These are phyloP conservation scores for Verticillium dahliae DNA, from an alignment of 2,329 filamentous ascomycete species.

Conservation along the genomic window DNA sequence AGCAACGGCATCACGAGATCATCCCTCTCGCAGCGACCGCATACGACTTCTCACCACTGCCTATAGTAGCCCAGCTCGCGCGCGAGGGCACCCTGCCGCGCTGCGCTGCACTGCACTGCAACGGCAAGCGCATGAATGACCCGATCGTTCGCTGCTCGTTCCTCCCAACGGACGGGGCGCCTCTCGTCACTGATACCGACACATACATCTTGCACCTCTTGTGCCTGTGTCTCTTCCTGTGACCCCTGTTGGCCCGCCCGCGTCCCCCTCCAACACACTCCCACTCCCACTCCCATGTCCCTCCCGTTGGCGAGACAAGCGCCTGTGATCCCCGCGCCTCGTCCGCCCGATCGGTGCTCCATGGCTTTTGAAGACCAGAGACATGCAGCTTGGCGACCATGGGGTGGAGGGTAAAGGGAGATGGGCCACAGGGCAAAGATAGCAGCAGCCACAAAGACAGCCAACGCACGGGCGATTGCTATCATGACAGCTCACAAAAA, in stretches of 20 bases:
- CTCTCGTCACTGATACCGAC: neutral
- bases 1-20: neutral
- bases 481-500: neutral
- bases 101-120: neutral
- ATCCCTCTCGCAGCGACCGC: neutral
- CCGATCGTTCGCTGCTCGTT: neutral
- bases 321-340: neutral
- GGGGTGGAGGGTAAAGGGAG: neutral
- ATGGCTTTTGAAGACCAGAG: neutral
- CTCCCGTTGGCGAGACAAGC: neutral
- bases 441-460: neutral
- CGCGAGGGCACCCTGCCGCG: neutral
- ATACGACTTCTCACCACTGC: neutral
- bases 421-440: neutral
- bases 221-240: too few species aligned
- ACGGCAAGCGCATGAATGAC: neutral
- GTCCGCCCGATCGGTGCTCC: neutral
- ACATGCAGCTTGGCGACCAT: neutral
- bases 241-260: too few species aligned
- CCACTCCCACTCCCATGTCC: neutral
- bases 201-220: neutral
- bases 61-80: neutral
- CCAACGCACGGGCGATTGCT: neutral
- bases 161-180: neutral
- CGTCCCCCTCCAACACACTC: neutral